Evolutionary conservation across 441 rosid species (phyloP).

Genomic region (Corymbia citriodora): DNA sequence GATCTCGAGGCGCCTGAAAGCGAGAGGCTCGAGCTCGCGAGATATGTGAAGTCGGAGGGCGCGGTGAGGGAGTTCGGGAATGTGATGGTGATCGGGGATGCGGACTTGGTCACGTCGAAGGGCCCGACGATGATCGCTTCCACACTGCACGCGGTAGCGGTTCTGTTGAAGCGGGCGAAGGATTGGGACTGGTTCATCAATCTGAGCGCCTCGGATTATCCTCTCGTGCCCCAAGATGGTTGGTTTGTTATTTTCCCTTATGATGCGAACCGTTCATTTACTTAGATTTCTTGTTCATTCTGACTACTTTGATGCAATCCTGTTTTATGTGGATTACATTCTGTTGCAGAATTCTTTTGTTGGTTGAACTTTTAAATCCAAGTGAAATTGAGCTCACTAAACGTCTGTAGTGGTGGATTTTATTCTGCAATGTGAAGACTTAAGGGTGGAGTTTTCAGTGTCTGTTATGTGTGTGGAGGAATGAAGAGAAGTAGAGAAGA

Average conservation of each 20-base stretch:
- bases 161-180: constrained; percentile 55
- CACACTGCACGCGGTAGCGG: constrained; percentile 67
- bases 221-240: constrained; percentile 93
- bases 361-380: not conserved
- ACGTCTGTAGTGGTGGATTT: not conserved
- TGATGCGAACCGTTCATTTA: not conserved
- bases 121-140: constrained; percentile 79
- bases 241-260: not conserved
- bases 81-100: constrained; percentile 80
- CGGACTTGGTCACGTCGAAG: constrained; percentile 68
- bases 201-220: constrained; percentile 74
- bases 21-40: constrained; percentile 72
- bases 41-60: constrained; percentile 58
- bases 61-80: constrained; percentile 46
- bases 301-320: not conserved
- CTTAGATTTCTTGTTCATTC: not conserved
- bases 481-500: not conserved
- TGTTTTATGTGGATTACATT: not conserved
- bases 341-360: not conserved
- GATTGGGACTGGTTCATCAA: constrained; percentile 95
- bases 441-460: not conserved
- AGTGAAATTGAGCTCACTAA: not conserved
- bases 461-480: not conserved
- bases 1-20: constrained; percentile 72
- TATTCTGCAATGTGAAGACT: not conserved